A percentile compares a stretch with the other conserved stretches of the same genome.
phyloP scores from a whole-genome alignment of 306 rosid species.

The Trichosanthes cucumerina region DNA sequence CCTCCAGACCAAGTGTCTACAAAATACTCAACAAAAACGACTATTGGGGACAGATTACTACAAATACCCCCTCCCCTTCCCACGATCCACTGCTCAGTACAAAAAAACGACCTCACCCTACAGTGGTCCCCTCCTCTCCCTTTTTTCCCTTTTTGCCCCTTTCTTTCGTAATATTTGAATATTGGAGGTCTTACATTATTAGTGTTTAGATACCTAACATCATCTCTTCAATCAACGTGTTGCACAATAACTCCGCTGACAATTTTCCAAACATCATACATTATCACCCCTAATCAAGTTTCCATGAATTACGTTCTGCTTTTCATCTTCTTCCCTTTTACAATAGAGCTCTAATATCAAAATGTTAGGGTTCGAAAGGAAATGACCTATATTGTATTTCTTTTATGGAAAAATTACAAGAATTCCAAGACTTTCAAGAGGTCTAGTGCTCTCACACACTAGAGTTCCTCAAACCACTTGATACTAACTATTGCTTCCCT shows the following conservation, averaged over 20 bases:
- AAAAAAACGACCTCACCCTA: too few species aligned
- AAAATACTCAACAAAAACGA: too few species aligned
- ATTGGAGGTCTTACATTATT: too few species aligned
- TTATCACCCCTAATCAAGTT: background rate
- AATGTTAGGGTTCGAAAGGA: background rate
- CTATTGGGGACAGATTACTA: too few species aligned
- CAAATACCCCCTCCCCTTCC: too few species aligned
- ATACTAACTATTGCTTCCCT: background rate
- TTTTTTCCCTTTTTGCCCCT: too few species aligned
- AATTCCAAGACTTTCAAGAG: background rate
- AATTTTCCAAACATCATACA: background rate
- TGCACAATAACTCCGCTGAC: background rate
- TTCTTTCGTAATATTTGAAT: too few species aligned
- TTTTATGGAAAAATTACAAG: background rate
- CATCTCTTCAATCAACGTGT: too few species aligned
- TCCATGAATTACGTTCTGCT: background rate
- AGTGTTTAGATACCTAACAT: too few species aligned
- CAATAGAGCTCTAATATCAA: background rate
- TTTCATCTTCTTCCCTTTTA: background rate
- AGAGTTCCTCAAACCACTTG: background rate
- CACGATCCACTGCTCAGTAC: too few species aligned
- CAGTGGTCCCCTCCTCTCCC: too few species aligned
- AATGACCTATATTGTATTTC: background rate
- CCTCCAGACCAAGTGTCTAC: too few species aligned
- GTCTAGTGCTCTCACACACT: background rate